A percentile compares a stretch with the other conserved stretches of the same genome.
Evolutionary conservation across 164 flowering plant genomes (phyloP).

Genomic region (Akebia trifoliata): DNA sequence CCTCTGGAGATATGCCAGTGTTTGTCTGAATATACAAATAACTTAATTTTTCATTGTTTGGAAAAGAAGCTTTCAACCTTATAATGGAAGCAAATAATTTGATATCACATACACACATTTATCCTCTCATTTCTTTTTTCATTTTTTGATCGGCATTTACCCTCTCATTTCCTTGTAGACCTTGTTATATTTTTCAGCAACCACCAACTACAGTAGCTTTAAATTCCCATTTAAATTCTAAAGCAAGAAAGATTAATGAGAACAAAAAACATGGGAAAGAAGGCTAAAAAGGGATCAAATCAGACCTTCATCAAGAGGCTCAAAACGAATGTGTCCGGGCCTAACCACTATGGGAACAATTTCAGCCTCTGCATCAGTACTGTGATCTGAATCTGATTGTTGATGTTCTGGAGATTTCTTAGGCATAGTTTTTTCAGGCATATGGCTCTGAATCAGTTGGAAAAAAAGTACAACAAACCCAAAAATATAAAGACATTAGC

Average conservation of each 20-base stretch:
- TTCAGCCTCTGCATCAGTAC: slow-evolving; percentile 43
- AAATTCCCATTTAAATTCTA: no score
- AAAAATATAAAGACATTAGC: not conserved
- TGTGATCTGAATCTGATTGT: slow-evolving; percentile 24
- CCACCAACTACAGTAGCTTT: no score
- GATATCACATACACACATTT: no score
- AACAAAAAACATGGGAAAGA: not conserved
- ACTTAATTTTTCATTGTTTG: no score
- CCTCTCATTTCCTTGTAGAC: no score
- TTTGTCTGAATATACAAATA: no score
- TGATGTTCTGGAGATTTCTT: slow-evolving; percentile 19
- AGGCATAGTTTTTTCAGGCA: slow-evolving; percentile 12
- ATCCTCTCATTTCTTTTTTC: no score
- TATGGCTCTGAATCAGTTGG: slow-evolving; percentile 33
- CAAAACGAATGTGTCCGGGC: slow-evolving; percentile 95
- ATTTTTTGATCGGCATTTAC: no score
- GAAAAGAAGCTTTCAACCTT: no score
- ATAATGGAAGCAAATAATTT: no score
- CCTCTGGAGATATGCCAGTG: no score
- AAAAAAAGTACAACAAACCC: slow-evolving; percentile 1
- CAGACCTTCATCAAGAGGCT: slow-evolving; percentile 49
- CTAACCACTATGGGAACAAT: slow-evolving; percentile 67
- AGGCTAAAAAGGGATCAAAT: not conserved
- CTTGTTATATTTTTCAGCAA: no score
- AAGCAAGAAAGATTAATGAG: not conserved